Conservation (phyloP, 345 rosid species). For the Citrus medica region DNA sequence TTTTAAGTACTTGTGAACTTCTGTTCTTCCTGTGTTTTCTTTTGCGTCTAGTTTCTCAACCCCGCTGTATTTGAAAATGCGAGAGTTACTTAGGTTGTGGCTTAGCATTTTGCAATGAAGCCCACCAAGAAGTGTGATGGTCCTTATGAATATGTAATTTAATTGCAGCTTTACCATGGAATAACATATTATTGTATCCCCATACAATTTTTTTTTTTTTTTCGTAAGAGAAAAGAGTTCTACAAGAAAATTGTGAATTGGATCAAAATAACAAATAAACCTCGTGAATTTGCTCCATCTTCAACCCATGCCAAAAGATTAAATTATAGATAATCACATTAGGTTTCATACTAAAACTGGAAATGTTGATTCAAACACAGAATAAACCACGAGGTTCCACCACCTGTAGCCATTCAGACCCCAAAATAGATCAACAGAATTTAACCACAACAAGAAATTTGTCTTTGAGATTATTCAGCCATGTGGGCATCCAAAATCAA, state of each 20-base stretch:
- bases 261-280: neutral
- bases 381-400: neutral
- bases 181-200: neutral
- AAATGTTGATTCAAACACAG: neutral
- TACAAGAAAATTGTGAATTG: neutral
- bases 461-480: neutral
- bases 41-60: neutral
- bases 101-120: constrained; percentile 24
- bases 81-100: constrained; percentile 20
- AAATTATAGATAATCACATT: neutral
- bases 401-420: neutral
- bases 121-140: constrained; percentile 13
- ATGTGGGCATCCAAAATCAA: neutral
- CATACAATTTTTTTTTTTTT: neutral
- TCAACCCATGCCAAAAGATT: neutral
- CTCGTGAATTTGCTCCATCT: neutral
- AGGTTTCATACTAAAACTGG: neutral
- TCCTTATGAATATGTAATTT: constrained; percentile 1
- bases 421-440: neutral
- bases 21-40: neutral
- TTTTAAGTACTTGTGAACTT: neutral
- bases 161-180: neutral
- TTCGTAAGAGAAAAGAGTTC: neutral
- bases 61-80: constrained; percentile 1
- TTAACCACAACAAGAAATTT: neutral